Percentiles rank a stretch among this genome's conserved stretches.
phyloP scores from a whole-genome alignment of 2,329 filamentous ascomycete genomes.

The Colletotrichum viniferum region DNA sequence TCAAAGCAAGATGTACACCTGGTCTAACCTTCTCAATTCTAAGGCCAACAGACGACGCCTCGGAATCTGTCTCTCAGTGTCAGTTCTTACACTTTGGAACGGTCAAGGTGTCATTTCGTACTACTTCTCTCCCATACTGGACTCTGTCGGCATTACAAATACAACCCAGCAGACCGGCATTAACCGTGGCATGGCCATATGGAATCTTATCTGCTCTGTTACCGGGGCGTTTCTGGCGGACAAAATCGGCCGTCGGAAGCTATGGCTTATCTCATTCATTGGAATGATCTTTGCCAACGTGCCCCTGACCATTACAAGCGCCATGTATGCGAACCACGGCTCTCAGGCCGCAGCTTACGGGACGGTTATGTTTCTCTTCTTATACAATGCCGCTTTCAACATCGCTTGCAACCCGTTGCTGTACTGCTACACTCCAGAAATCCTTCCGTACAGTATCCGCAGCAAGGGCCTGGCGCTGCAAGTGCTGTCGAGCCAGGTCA shows the following conservation, averaged over 20 bases:
- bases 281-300: slow-evolving; percentile 22
- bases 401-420: slow-evolving; percentile 39
- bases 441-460: slow-evolving; percentile 26
- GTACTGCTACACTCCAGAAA: slow-evolving; percentile 31
- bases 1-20: background rate
- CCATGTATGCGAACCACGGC: slow-evolving; percentile 20
- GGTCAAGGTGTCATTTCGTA: slow-evolving; percentile 37
- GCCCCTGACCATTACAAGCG: slow-evolving; percentile 16
- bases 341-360: slow-evolving; percentile 17
- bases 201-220: background rate
- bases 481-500: background rate
- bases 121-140: slow-evolving; percentile 35
- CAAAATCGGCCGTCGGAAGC: slow-evolving; percentile 18
- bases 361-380: slow-evolving; percentile 33
- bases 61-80: slow-evolving; percentile 18
- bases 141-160: slow-evolving; percentile 34
- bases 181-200: slow-evolving; percentile 31
- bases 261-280: slow-evolving; percentile 25
- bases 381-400: slow-evolving; percentile 41
- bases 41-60: slow-evolving; percentile 22
- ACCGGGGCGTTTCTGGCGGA: slow-evolving; percentile 22
- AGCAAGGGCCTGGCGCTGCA: background rate
- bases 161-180: slow-evolving; percentile 36
- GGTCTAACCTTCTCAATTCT: slow-evolving; percentile 11
- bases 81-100: slow-evolving; percentile 20